Percentiles rank a stretch among this genome's conserved stretches.
Conservation (phyloP, 176 grass and related monocot genomes). For the Hordeum vulgare region DNA sequence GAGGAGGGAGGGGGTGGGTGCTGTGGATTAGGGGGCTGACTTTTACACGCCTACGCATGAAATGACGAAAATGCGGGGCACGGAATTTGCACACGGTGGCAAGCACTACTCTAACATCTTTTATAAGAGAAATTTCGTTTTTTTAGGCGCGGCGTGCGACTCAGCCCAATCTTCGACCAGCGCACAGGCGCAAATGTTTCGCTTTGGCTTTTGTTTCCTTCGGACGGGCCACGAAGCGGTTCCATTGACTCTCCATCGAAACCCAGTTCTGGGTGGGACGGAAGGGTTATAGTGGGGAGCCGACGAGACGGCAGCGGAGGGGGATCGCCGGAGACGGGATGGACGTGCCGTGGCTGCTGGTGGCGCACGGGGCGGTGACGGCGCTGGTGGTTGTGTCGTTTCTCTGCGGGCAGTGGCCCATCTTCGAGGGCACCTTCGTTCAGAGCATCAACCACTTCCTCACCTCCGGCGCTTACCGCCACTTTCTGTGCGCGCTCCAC, state of each 20-base stretch:
- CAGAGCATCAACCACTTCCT: conserved; percentile 84
- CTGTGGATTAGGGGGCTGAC: too few relatives aligned
- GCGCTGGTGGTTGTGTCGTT: conserved; percentile 82
- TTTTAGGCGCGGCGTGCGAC: too few relatives aligned
- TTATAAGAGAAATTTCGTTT: too few relatives aligned
- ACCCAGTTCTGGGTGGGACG: background rate
- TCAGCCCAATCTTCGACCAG: too few relatives aligned
- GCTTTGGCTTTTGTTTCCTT: background rate
- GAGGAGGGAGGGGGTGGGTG: too few relatives aligned
- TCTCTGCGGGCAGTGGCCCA: conserved; percentile 97
- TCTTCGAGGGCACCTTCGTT: conserved; percentile 96
- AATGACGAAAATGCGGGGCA: too few relatives aligned
- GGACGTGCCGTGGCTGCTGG: conserved; percentile 80
- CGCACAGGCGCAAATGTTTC: too few relatives aligned
- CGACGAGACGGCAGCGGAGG: background rate
- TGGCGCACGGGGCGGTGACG: conserved; percentile 75
- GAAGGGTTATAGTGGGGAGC: background rate
- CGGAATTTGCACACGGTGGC: too few relatives aligned
- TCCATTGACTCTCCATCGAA: conserved; percentile 1
- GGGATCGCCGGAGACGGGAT: conserved; percentile 6
- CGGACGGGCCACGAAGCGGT: background rate
- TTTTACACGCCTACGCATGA: too few relatives aligned
- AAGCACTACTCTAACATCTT: too few relatives aligned
- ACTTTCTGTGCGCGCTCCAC: conserved; percentile 61
- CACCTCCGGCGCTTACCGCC: conserved; percentile 82